Percentiles rank a stretch among this genome's conserved stretches.
Conservation (phyloP, 495 filamentous ascomycete genomes). For the Hyaloscypha bicolor region DNA sequence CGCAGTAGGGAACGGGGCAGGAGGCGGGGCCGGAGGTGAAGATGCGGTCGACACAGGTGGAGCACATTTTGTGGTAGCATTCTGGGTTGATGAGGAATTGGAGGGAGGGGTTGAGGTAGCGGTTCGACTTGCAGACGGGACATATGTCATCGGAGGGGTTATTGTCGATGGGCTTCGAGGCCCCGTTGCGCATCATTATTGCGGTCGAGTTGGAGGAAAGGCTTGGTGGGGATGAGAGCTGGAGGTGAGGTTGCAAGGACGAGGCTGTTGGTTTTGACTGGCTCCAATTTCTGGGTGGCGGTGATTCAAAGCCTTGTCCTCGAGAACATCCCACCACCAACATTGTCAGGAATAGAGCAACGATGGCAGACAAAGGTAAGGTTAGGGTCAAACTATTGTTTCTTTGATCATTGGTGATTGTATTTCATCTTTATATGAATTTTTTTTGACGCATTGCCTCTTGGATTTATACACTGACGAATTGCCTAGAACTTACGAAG, state of each 20-base stretch:
- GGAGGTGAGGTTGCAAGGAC: neutral
- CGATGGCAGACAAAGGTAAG: conserved; percentile 32
- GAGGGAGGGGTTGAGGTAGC: conserved; percentile 93
- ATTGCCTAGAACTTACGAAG: conserved; percentile 43
- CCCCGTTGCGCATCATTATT: conserved; percentile 16
- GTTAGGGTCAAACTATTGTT: neutral
- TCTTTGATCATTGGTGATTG: neutral
- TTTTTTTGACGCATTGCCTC: neutral
- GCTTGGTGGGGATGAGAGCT: conserved; percentile 6
- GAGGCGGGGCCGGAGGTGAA: conserved; percentile 88
- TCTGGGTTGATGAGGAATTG: conserved; percentile 93
- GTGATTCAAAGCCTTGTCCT: conserved; percentile 32
- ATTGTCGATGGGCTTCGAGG: conserved; percentile 14
- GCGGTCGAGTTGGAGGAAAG: neutral
- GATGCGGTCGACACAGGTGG: conserved; percentile 89
- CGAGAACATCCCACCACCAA: conserved; percentile 15
- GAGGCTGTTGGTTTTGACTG: conserved; percentile 26
- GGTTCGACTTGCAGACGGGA: conserved; percentile 93
- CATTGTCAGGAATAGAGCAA: conserved; percentile 12
- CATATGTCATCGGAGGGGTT: conserved; percentile 70
- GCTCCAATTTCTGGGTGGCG: conserved; percentile 9
- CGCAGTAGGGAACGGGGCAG: conserved; percentile 87
- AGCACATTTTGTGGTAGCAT: conserved; percentile 99
- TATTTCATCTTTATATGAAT: neutral
- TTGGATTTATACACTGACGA: neutral